Base-by-base conservation (phyloP, 345 rosid species). In the Eutrema japonicum region DNA sequence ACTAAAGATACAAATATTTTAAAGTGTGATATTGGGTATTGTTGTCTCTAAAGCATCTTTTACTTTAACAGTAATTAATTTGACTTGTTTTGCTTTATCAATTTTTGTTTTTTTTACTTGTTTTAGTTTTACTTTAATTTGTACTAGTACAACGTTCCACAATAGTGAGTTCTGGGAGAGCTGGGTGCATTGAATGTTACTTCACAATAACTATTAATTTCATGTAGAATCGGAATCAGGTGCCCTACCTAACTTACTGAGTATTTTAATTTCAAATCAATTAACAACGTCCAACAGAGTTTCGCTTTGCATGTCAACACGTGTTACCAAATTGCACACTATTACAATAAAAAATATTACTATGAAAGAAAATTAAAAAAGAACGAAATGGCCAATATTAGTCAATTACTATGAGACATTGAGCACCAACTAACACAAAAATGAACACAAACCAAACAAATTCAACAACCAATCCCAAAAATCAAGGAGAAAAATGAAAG, bases 201-300 rank as follows among this genome's bases (percentile, higher is more conserved):
- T 50, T 51, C 48, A 22, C 26, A 65, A 9, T 70, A 40, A 57
- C 27, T 65, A 72, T 43, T 43, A 43, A 62, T 64, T 65, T 30
- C 57, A 77, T 27, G 49, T 27, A 77, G 64, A 77, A 77, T 58
- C 45, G 43, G 80, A 57, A 71, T 77, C 77, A 71, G 80, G 80
- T 71, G 73, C 77, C 73, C 51, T 57, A 50, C 76, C 68, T 57
- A 71, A 51, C 36, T 48, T 57, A 7, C 37, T 37, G 11, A 68
- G 8, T 38, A 38, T 12, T 71, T 57, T 76, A 55, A 41, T 70
- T 64, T 55, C 66, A 59, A 64, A 55, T 55, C 66, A 64, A 49
- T 71, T 10, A 43, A 35, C 56, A 41, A 57, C 41, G 32, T 33
- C 27, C 64, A 60, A 60, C 42, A 40, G 48, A 53, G 64, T 53